Evolutionary conservation across 495 filamentous ascomycete genomes (phyloP).

Genomic region (Talaromyces thailandensis): DNA sequence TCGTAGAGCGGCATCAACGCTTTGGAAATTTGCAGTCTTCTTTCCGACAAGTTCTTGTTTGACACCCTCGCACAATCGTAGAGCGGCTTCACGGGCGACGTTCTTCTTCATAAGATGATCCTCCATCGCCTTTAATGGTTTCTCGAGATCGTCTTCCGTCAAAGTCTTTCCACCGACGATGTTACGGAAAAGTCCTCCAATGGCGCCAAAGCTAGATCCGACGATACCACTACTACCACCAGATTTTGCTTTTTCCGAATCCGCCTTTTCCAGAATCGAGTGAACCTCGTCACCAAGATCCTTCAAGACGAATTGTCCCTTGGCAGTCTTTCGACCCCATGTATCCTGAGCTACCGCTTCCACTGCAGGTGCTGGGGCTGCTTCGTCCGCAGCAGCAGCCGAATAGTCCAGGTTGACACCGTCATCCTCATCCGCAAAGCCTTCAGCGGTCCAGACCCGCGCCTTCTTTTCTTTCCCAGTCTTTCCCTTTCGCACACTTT

Average conservation of each 20-base stretch:
- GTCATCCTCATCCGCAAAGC: constrained; percentile 78
- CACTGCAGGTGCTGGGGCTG: constrained; percentile 42
- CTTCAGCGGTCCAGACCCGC: constrained; percentile 86
- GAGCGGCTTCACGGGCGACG: constrained; percentile 87
- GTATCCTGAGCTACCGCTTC: constrained; percentile 68
- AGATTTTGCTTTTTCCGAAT: constrained; percentile 49
- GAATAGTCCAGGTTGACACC: constrained; percentile 84
- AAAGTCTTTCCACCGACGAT: constrained; percentile 89
- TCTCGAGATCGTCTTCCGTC: constrained; percentile 78
- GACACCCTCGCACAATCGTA: constrained; percentile 85
- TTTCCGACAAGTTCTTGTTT: constrained; percentile 80
- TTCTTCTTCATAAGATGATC: constrained; percentile 94
- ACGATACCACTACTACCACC: constrained; percentile 53
- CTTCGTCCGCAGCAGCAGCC: constrained; percentile 43
- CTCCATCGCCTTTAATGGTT: constrained; percentile 90
- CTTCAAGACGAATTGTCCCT: constrained; percentile 88
- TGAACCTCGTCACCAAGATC: constrained; percentile 93
- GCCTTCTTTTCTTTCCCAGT: constrained; percentile 63
- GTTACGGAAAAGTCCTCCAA: constrained; percentile 83
- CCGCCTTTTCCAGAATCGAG: constrained; percentile 67
- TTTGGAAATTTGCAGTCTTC: constrained; percentile 89
- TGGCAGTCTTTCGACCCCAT: constrained; percentile 75
- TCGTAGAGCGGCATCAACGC: constrained; percentile 74
- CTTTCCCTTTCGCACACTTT: constrained; percentile 53
- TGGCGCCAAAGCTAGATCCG: constrained; percentile 65